phyloP scores from a whole-genome alignment of 1,139 yeast species.

The Candida glucosophila region DNA sequence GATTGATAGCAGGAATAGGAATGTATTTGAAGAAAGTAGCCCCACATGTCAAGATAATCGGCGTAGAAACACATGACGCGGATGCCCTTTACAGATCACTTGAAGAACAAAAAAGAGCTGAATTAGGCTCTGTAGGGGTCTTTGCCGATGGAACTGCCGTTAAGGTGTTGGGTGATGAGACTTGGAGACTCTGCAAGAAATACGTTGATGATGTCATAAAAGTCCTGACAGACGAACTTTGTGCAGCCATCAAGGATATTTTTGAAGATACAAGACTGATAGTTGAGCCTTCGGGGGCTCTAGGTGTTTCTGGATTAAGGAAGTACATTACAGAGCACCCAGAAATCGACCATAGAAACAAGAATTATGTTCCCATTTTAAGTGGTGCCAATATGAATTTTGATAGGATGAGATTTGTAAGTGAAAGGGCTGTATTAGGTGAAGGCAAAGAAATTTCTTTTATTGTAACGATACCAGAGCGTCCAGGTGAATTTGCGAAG shows the following conservation, averaged over 20 bases:
- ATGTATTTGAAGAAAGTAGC: conserved; percentile 88
- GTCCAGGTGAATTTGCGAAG: conserved; percentile 79
- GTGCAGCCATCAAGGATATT: conserved; percentile 95
- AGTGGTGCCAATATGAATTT: conserved; percentile 98
- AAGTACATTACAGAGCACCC: conserved; percentile 63
- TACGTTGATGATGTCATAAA: conserved; percentile 82
- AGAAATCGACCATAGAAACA: conserved; percentile 61
- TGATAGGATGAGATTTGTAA: conserved; percentile 91
- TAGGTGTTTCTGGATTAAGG: conserved; percentile 90
- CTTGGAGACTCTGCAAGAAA: conserved; percentile 71
- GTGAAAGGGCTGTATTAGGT: conserved; percentile 95
- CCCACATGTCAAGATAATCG: conserved; percentile 94
- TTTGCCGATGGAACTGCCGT: conserved; percentile 99
- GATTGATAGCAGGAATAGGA: conserved; percentile 84
- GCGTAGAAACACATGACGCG: conserved; percentile 94
- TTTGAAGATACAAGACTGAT: conserved; percentile 92
- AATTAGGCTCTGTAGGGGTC: conserved; percentile 72
- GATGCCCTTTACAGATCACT: conserved; percentile 82
- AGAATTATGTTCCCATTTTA: conserved; percentile 74
- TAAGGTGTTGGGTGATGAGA: conserved; percentile 79
- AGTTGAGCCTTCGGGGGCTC: conserved; percentile 96
- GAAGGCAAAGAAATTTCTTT: conserved; percentile 95
- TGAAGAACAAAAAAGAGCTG: conserved; percentile 42
- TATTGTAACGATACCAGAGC: conserved; percentile 83
- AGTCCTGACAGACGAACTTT: conserved; percentile 88